Evolutionary conservation across 495 filamentous ascomycete species (phyloP), one percentile per base, ranked within the genome.

Genomic region (Trypethelium eluteriae): DNA sequence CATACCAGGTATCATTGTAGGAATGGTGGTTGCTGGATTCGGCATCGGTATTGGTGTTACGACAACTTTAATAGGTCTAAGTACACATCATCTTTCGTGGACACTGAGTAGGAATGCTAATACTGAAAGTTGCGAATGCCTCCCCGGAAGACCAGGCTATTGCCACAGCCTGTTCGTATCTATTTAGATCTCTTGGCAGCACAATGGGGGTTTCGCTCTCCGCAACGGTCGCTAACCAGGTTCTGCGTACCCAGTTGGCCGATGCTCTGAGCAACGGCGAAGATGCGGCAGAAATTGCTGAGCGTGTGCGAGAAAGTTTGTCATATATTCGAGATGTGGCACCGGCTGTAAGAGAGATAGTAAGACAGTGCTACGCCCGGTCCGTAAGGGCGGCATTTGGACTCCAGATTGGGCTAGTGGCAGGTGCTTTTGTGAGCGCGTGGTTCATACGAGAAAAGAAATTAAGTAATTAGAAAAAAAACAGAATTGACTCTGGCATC

Each of bases 111-210:
- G 74, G 81, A 46, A 78, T 76, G 39, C 65, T 82, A 69, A 87
- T 38, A 62, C 7, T 69, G 16, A 12, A 36, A 74, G 74, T 95
- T 70, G 85, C 89, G 39, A 92, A 93, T 70, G 82, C 88, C 0
- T 76, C 81, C 7, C 79, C 76, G 0, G 81, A 83, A 47, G 90
- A 94, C 69, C 86, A 90, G 66, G 91, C 91, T 0, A 82, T 95
- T 2, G 88, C 87, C 2, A 93, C 90, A 12, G 92, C 92, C 2
- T 92, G 89, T 74, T 90, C 86, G 1, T 96, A 95, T 74, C 83
- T 95, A 2, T 96, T 96, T 81, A 86, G 92, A 3, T 88, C 88
- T 3, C 79, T 95, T 10, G 92, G 92, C n/a, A 86, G 85, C 3
- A 86, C 91, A 9, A 81, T 90, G 25, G 90, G 91, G 9, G 75